Percentiles rank a stretch among this genome's conserved stretches.
These are phyloP conservation scores for Drechslera avenae DNA, from an alignment of 2,329 filamentous ascomycete species.

Conservation along the genomic window DNA sequence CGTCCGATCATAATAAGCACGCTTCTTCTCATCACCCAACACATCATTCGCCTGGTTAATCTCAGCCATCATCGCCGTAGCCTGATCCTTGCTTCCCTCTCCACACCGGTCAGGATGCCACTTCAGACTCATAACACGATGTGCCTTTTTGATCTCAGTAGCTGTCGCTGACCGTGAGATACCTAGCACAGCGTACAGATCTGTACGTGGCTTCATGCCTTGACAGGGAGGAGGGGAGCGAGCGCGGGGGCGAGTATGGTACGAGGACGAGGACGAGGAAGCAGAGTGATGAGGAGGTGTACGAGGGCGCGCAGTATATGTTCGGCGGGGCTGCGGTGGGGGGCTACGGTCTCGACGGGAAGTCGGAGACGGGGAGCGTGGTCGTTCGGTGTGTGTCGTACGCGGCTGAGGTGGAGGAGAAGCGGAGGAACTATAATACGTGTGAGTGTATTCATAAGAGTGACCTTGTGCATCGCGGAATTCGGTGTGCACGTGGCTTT, in stretches of 20 bases:
- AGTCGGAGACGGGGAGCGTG: neutral
- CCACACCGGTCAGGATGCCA: slow-evolving; percentile 75
- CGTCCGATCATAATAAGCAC: slow-evolving; percentile 26
- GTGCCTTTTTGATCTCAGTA: slow-evolving; percentile 91
- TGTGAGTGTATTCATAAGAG: neutral
- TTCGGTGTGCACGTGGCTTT: no score
- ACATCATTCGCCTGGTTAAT: slow-evolving; percentile 31
- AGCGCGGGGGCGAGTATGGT: neutral
- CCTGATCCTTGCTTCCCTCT: slow-evolving; percentile 13
- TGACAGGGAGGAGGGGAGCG: neutral
- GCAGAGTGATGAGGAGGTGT: neutral
- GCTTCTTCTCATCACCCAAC: slow-evolving; percentile 15
- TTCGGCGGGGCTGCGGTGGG: no score
- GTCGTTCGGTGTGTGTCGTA: neutral
- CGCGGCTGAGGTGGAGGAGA: no score
- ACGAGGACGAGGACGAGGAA: neutral
- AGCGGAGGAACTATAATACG: neutral
- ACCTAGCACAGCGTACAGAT: slow-evolving; percentile 84
- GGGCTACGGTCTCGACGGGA: no score
- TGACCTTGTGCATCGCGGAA: neutral
- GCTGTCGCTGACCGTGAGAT: slow-evolving; percentile 75
- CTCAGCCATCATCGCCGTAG: slow-evolving; percentile 29
- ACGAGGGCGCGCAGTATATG: neutral
- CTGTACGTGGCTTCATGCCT: slow-evolving; percentile 33
- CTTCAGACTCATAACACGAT: slow-evolving; percentile 92